Base-by-base conservation (phyloP, 139 green algal genomes). In the Diplosphaera chodatii region DNA sequence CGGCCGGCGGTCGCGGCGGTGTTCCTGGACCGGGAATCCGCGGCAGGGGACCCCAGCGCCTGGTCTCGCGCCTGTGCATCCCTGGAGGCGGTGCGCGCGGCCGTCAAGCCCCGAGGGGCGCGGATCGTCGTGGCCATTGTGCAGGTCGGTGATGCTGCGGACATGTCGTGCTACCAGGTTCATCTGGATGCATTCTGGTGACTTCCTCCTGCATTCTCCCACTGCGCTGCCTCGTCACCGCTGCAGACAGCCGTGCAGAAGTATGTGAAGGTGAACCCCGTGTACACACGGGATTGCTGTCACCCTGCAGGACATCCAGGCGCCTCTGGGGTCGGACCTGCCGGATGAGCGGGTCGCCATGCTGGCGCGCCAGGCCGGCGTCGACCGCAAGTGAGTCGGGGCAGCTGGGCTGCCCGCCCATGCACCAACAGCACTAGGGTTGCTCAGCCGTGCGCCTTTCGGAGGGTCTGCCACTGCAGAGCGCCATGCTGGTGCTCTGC, bases 1-100 rank as follows among this genome's bases (percentile, higher is more conserved):
- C 62, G 69, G 0, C 78, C 85, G 10, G 76, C 82, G 4, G 85
- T 90, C 27, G 77, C 73, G 23, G 78, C 79, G 0, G 21, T 89
- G 40, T 72, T 91, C 33, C 40, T 90, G 27, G 68, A 78, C 15
- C 41, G 73, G 55, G 65, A 71, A 20, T 55, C 71, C 25, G 72
- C 85, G 6, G 56, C 70, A 4, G 83, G 83, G 3, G 83, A 86
- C 63, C 71, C 76, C 34, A 65, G 37, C 32, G 22, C 33, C 40
- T 90, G 84, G 84, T 27, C 59, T 16, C 67, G 67, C 23, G 68
- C 70, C 16, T 77, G 68, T 22, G 40, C 73, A 23, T 66, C 80
- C 55, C 34, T 89, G 63, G 84, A 90, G 22, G 73, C 74, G 0
- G 71, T 89, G 22, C 64, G 63, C 22, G 48, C 67, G 1, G 79